phyloP scores from a whole-genome alignment of 176 grass and related monocot genomes.

The Oropetium thomaeum region DNA sequence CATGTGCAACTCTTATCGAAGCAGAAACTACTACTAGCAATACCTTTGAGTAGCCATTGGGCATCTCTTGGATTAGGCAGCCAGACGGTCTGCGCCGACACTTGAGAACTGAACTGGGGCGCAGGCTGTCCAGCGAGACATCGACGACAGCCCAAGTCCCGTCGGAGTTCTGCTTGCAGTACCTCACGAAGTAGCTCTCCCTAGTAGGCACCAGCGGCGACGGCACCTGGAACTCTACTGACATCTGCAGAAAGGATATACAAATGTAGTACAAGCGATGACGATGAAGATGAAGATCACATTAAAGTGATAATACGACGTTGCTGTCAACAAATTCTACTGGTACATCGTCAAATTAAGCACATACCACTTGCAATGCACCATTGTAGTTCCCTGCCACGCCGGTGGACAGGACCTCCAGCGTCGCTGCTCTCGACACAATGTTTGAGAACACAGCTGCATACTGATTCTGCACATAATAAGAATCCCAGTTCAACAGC shows the following conservation, averaged over 20 bases:
- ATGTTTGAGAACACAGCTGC: slow-evolving; percentile 80
- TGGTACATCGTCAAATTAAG: neutral
- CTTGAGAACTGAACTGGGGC: slow-evolving; percentile 46
- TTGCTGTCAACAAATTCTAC: neutral
- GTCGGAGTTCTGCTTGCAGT: slow-evolving; percentile 90
- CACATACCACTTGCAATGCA: slow-evolving; percentile 82
- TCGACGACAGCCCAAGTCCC: slow-evolving; percentile 92
- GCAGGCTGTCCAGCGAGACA: slow-evolving; percentile 84
- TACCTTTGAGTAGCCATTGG: slow-evolving; percentile 93
- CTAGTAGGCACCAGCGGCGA: slow-evolving; percentile 86
- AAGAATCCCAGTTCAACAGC: neutral
- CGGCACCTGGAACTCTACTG: slow-evolving; percentile 95
- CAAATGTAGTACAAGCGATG: neutral
- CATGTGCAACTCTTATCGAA: neutral
- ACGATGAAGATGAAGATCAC: neutral
- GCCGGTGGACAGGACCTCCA: slow-evolving; percentile 90
- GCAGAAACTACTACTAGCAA: neutral
- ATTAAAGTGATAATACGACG: neutral
- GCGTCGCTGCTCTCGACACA: slow-evolving; percentile 67
- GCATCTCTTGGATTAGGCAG: slow-evolving; percentile 94
- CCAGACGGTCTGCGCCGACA: slow-evolving; percentile 77
- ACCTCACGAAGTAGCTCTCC: slow-evolving; percentile 85
- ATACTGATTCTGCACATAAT: slow-evolving; percentile 68
- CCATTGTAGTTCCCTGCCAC: slow-evolving; percentile 89
- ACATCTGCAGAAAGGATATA: slow-evolving; percentile 47